phyloP scores from a whole-genome alignment of 2,329 filamentous ascomycete species.

The Neurospora crassa region DNA sequence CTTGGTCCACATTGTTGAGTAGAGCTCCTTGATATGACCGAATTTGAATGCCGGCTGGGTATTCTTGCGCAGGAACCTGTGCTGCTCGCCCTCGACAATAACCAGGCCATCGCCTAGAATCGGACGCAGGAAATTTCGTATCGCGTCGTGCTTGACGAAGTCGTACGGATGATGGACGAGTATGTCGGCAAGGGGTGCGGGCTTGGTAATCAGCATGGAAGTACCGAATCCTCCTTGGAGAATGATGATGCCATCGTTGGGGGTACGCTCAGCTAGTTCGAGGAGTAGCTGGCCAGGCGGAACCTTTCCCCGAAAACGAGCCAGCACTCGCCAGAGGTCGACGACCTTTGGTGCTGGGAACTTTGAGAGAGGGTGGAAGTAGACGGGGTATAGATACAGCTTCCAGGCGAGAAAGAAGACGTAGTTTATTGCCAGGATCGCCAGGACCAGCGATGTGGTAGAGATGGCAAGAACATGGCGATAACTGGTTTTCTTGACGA shows the following conservation, averaged over 20 bases:
- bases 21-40: conserved; percentile 59
- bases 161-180: conserved; percentile 10
- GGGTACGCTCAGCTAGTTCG: conserved; percentile 1
- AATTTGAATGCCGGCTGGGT: conserved; percentile 58
- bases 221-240: background rate
- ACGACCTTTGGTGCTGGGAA: conserved; percentile 7
- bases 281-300: conserved; percentile 5
- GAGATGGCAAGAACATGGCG: background rate
- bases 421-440: conserved; percentile 1
- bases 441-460: background rate
- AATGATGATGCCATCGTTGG: conserved; percentile 7
- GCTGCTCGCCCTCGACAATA: conserved; percentile 58
- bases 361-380: conserved; percentile 1
- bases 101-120: conserved; percentile 52
- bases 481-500: background rate
- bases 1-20: conserved; percentile 61
- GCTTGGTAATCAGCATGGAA: conserved; percentile 6
- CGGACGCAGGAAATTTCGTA: conserved; percentile 32
- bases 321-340: background rate
- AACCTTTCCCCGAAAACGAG: background rate
- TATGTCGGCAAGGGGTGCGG: conserved; percentile 5
- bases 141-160: conserved; percentile 5
- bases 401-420: conserved; percentile 1
- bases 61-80: conserved; percentile 60
- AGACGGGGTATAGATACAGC: conserved; percentile 2